phyloP scores from a whole-genome alignment of 768 basidiomycete genomes.

The Podaxis sp. region DNA sequence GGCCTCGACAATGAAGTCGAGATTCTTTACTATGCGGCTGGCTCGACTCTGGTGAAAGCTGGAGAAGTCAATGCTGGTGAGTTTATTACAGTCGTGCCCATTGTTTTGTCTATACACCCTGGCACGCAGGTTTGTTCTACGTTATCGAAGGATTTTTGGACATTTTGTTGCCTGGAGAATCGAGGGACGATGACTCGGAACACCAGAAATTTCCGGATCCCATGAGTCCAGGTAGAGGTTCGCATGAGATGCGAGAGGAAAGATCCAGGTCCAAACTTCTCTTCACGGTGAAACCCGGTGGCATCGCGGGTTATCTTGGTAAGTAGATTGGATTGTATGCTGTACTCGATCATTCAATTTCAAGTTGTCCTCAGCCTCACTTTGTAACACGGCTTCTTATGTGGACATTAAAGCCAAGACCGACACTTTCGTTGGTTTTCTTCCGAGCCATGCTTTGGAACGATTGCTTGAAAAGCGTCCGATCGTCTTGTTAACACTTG shows the following conservation, averaged over 20 bases:
- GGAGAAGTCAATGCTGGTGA: slow-evolving; percentile 86
- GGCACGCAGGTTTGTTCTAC: slow-evolving; percentile 75
- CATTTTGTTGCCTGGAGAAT: slow-evolving; percentile 66
- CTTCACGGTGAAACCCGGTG: slow-evolving; percentile 95
- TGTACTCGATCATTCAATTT: slow-evolving; percentile 5
- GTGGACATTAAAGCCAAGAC: slow-evolving; percentile 97
- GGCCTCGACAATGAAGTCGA: slow-evolving; percentile 97
- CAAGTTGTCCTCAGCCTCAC: slow-evolving; percentile 58
- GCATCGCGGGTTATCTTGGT: slow-evolving; percentile 96
- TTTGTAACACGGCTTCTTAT: slow-evolving; percentile 91
- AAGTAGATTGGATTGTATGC: slow-evolving; percentile 17
- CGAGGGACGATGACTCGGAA: slow-evolving; percentile 28
- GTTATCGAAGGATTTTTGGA: slow-evolving; percentile 97
- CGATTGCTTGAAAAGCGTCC: slow-evolving; percentile 90
- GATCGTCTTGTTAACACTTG: slow-evolving; percentile 92
- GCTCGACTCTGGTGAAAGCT: slow-evolving; percentile 80
- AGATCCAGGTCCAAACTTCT: slow-evolving; percentile 61
- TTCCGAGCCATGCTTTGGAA: slow-evolving; percentile 87
- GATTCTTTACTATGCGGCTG: slow-evolving; percentile 89
- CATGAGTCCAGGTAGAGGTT: slow-evolving; percentile 14
- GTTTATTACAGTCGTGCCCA: slow-evolving; percentile 1
- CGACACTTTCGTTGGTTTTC: slow-evolving; percentile 95
- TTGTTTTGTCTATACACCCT: slow-evolving; percentile 12
- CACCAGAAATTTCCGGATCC: slow-evolving; percentile 17
- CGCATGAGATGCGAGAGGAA: slow-evolving; percentile 28